phyloP scores from a whole-genome alignment of 495 filamentous ascomycete genomes.

The Penicillium parvum region DNA sequence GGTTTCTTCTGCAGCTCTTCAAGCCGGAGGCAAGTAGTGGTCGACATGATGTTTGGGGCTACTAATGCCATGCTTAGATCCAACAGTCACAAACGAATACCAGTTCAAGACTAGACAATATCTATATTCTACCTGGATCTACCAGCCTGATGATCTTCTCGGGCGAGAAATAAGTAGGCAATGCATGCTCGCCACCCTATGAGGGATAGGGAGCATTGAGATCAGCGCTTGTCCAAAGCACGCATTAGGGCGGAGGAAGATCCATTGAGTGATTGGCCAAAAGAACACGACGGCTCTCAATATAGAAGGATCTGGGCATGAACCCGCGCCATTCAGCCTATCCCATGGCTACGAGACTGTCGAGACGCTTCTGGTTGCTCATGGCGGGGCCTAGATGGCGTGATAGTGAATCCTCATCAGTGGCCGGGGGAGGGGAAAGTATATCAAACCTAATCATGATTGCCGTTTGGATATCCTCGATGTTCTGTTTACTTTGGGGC shows the following conservation, averaged over 20 bases:
- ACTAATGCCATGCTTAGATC: slow-evolving; percentile 15
- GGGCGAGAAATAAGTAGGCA: slow-evolving; percentile 21
- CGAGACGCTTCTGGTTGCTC: slow-evolving; percentile 23
- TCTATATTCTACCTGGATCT: slow-evolving; percentile 16
- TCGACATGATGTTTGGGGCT: slow-evolving; percentile 22
- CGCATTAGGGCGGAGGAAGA: slow-evolving; percentile 7
- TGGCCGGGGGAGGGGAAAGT: slow-evolving; percentile 1
- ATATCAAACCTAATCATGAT: slow-evolving; percentile 3
- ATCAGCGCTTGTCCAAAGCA: slow-evolving; percentile 17
- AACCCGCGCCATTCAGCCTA: slow-evolving; percentile 6
- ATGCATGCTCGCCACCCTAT: slow-evolving; percentile 11
- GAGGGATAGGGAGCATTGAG: slow-evolving; percentile 15
- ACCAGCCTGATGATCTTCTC: slow-evolving; percentile 13
- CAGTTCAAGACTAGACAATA: slow-evolving; percentile 1
- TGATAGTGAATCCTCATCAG: slow-evolving; percentile 21
- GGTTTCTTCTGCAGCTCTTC: slow-evolving; percentile 14
- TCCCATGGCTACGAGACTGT: slow-evolving; percentile 2
- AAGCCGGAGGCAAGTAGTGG: slow-evolving; percentile 26
- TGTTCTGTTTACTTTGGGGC: not conserved
- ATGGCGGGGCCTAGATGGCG: slow-evolving; percentile 39
- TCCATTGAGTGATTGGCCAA: slow-evolving; percentile 16
- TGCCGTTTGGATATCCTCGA: not conserved
- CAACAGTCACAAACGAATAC: not conserved
- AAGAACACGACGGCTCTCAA: not conserved
- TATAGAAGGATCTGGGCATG: slow-evolving; percentile 8